These are phyloP conservation scores for Cytidiella melzeri DNA, from an alignment of 768 basidiomycete genomes.

Conservation along the genomic window DNA sequence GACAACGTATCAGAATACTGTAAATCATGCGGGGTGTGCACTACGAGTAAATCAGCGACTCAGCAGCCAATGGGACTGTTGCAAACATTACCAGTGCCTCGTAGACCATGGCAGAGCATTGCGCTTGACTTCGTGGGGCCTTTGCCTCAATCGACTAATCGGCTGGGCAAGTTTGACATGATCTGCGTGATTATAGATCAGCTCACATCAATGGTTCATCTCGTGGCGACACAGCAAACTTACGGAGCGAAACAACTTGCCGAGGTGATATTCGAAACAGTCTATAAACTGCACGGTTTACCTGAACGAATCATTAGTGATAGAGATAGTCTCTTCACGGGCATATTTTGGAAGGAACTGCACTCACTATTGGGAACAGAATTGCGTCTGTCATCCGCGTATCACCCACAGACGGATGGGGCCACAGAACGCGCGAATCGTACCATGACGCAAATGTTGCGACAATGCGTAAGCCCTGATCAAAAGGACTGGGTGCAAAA, in stretches of 20 bases:
- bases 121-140: constrained; percentile 36
- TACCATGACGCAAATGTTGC: too few relatives aligned
- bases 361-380: too few relatives aligned
- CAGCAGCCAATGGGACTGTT: constrained; percentile 21
- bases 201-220: too few relatives aligned
- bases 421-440: too few relatives aligned
- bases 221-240: too few relatives aligned
- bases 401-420: too few relatives aligned
- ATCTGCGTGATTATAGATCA: constrained; percentile 21
- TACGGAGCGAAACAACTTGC: constrained; percentile 17
- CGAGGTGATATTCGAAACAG: constrained; percentile 9
- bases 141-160: constrained; percentile 22
- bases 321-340: constrained; percentile 29
- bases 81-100: constrained; percentile 22
- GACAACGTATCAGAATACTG: too few relatives aligned
- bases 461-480: too few relatives aligned
- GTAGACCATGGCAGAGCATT: constrained; percentile 30
- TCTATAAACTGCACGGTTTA: constrained; percentile 21
- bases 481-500: too few relatives aligned
- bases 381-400: too few relatives aligned
- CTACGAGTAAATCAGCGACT: constrained; percentile 10
- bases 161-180: constrained; percentile 24
- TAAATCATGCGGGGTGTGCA: constrained; percentile 32
- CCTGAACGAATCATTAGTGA: too few relatives aligned
- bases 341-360: constrained; percentile 28